Percentiles rank a stretch among this genome's conserved stretches.
Conservation (phyloP, 495 filamentous ascomycete genomes). For the Usnea hakonensis region DNA sequence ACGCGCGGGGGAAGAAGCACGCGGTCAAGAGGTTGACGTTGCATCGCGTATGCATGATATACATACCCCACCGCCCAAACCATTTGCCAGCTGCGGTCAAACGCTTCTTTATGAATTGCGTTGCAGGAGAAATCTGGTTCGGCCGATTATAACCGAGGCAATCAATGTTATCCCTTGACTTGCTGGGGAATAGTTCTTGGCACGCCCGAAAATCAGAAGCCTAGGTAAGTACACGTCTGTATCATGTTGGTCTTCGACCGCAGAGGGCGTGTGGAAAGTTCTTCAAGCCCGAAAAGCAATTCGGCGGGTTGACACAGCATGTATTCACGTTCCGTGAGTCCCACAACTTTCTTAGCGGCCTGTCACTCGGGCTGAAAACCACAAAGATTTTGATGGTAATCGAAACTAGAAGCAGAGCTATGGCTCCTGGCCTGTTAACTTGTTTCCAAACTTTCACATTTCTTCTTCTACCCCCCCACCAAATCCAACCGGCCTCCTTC, state of each 20-base stretch:
- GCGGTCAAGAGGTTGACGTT: neutral
- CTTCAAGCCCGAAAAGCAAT: neutral
- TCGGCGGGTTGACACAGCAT: neutral
- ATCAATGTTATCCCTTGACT: no score
- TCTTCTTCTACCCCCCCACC: constrained; percentile 56
- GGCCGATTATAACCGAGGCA: no score
- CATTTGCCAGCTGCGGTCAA: neutral
- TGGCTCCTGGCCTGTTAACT: neutral
- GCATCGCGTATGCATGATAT: neutral
- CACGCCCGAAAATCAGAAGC: neutral
- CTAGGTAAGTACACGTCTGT: neutral
- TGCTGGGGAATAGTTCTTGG: neutral
- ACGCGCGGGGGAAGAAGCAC: neutral
- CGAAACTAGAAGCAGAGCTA: neutral
- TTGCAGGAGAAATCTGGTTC: neutral
- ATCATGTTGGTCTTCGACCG: neutral
- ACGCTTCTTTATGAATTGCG: neutral
- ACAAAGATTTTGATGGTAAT: neutral
- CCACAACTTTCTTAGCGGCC: neutral
- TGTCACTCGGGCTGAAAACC: neutral
- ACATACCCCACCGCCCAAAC: neutral
- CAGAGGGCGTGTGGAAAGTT: neutral
- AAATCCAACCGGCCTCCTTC: constrained; percentile 79
- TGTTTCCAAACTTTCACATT: neutral
- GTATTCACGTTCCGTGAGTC: neutral